Base-by-base conservation (phyloP, 306 rosid genomes). In the Rubus parviflorus region DNA sequence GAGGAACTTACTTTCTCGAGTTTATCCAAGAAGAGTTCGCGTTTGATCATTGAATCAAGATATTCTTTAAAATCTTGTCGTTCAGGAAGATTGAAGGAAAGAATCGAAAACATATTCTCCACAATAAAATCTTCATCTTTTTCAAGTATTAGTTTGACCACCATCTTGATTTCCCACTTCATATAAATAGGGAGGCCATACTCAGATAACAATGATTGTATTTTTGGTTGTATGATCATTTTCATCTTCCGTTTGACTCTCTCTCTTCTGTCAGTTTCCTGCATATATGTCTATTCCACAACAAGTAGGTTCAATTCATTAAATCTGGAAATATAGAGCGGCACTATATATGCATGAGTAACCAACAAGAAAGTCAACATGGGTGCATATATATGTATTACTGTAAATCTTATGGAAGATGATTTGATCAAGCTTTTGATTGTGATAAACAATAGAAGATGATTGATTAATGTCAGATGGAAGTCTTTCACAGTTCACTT, bases 151-250 rank as follows among this genome's bases (percentile, higher is more conserved):
- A 5, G 3, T 3, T 1, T 1, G 22, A 14, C 56, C 15, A 14
- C 1, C 12, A 3, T 3, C 3, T 0, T 7, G 8, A 45, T 1
- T 1, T 7, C 17, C 5, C 1, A 2, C 1, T 6, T 0, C 25
- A 11, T 14, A 4, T 16, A 7, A 23, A 0, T 1, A 68, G 11
- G 5, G 38, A 68, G 41, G 38, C 56, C 40, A 68, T 68, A 68
- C 45, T 68, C 41, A 22, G 9, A 12, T 68, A 2, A 0, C 54
- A 68, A 12, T 37, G 5, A 5, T 51, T 51, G 7, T 51, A 51
- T 15, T 16, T 51, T 51, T 51, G 56, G 56, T 51, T 5, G 8
- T 15, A 51, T 51, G 56, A 1, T 51, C 5, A 1, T 5, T 15
- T 0, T 4, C n/a, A 51, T 51, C 56, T 15, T 48, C 52, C 35